A percentile compares a stretch with the other conserved stretches of the same genome.
Evolutionary conservation across 2,329 filamentous ascomycete genomes (phyloP).

Genomic region (Fusarium pininemorale): DNA sequence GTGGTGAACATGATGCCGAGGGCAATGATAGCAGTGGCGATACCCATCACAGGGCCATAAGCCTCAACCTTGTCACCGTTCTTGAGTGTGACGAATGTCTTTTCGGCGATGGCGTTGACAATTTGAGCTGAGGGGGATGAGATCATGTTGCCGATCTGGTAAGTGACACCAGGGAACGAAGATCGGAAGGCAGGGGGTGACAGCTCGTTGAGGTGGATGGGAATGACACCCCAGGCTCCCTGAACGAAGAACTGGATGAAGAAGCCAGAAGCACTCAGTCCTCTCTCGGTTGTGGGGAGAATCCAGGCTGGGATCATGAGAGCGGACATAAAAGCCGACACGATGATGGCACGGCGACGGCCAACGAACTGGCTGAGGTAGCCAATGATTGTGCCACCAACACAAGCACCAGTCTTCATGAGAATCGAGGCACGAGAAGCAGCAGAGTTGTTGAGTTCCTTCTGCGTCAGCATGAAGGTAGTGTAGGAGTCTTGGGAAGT

Average conservation of each 20-base stretch:
- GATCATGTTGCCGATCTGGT: conserved; percentile 80
- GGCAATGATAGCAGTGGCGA: conserved; percentile 80
- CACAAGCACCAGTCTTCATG: conserved; percentile 81
- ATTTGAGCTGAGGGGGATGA: conserved; percentile 79
- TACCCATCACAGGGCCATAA: conserved; percentile 79
- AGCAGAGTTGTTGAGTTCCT: conserved; percentile 70
- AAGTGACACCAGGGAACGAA: conserved; percentile 75
- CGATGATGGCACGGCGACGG: conserved; percentile 73
- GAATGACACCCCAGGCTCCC: conserved; percentile 73
- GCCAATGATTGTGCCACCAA: conserved; percentile 77
- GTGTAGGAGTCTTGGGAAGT: conserved; percentile 85
- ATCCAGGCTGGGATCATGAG: conserved; percentile 76
- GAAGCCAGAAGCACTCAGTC: conserved; percentile 72
- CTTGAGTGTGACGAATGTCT: conserved; percentile 61
- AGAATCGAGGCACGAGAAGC: conserved; percentile 81
- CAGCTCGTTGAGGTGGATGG: conserved; percentile 78
- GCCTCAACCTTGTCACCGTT: conserved; percentile 69
- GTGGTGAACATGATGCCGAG: conserved; percentile 73
- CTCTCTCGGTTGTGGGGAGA: conserved; percentile 66
- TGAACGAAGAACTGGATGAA: conserved; percentile 76
- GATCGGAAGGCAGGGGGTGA: conserved; percentile 76
- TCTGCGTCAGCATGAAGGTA: conserved; percentile 79
- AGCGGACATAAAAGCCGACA: conserved; percentile 67
- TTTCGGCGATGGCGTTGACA: conserved; percentile 77
- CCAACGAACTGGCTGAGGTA: conserved; percentile 81